Evolutionary conservation across 2,329 filamentous ascomycete genomes (phyloP), one percentile per base, ranked within the genome.

Genomic region (Periconia sp.): DNA sequence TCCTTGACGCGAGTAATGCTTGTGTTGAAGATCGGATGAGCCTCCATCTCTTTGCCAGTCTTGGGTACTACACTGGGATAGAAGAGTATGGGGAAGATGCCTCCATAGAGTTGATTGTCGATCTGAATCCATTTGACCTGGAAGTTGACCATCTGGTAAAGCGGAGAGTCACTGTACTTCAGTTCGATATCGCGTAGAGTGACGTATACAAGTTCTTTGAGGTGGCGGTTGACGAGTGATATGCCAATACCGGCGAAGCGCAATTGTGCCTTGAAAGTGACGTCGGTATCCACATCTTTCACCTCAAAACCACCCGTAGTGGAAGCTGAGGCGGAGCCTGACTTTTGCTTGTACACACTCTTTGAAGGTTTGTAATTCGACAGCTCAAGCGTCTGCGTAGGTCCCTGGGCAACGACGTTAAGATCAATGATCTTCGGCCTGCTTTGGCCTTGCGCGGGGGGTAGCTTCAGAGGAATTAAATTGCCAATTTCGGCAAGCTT

Each of bases 91-190:
- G 94, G 94, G 81, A 99, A 99, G 63, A 99, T 92, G 23, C 95
- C 94, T 27, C 95, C 95, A 67, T 99, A 99, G 14, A 99, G 84
- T 74, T 99, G 94, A 65, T 99, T 99, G 75, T 99, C 94, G 63
- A 99, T 90, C 74, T 99, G 94, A 27, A 99, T 94, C 95, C 95
- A 99, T 74, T 99, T 97, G 71, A 97, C 88, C 0, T 91, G 90
- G 47, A 94, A 80, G 45, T 91, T 93, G 57, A 97, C 76, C 0
- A 92, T 97, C 74, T 99, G 94, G 69, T 96, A 96, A 15, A 97
- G 79, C 17, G 87, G 84, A n/a, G 94, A 97, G 67, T 99, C 94
- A 52, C 87, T 91, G 74, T 94, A 96, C 56, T 92, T 92, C 59
- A 99, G 77, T 63, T 94, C 88, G 23, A 97, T 90, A 57, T 96